A percentile compares a stretch with the other conserved stretches of the same genome.
These are phyloP conservation scores for Metroxylon sagu DNA, from an alignment of 176 grass and related monocot genomes.

Conservation along the genomic window DNA sequence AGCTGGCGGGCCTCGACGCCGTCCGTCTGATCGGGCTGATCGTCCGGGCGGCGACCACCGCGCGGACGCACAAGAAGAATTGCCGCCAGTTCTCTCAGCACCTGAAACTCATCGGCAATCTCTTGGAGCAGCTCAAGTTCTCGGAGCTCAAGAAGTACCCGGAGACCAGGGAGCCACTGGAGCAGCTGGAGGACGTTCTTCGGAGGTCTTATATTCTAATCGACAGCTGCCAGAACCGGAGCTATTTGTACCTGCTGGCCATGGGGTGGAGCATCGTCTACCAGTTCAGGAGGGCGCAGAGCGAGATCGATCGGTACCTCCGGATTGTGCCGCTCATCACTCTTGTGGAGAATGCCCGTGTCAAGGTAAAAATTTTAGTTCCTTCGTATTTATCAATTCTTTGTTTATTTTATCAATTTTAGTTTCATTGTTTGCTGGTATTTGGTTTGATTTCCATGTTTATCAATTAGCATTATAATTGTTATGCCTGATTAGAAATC, in stretches of 20 bases:
- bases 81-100: constrained; percentile 23
- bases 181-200: constrained; percentile 20
- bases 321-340: constrained; percentile 26
- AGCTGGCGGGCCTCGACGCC: constrained; percentile 34
- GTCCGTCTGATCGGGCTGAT: constrained; percentile 29
- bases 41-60: constrained; percentile 16
- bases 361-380: too few species aligned
- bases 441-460: too few species aligned
- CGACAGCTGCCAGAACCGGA: constrained; percentile 14
- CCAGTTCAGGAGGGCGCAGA: constrained; percentile 18
- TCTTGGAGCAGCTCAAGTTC: constrained; percentile 19
- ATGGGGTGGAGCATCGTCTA: constrained; percentile 17
- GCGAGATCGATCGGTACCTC: constrained; percentile 26
- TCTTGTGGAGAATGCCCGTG: constrained; percentile 16
- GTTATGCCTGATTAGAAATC: too few species aligned
- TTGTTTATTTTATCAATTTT: too few species aligned
- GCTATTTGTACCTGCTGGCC: constrained; percentile 8
- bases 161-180: constrained; percentile 10
- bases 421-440: too few species aligned
- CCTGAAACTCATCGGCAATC: constrained; percentile 16
- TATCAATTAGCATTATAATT: too few species aligned
- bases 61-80: constrained; percentile 21
- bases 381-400: too few species aligned
- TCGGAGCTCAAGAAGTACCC: constrained; percentile 17
- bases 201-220: constrained; percentile 13